Conservation (phyloP, 2,329 filamentous ascomycete species). For the Lasiodiplodia sp. region DNA sequence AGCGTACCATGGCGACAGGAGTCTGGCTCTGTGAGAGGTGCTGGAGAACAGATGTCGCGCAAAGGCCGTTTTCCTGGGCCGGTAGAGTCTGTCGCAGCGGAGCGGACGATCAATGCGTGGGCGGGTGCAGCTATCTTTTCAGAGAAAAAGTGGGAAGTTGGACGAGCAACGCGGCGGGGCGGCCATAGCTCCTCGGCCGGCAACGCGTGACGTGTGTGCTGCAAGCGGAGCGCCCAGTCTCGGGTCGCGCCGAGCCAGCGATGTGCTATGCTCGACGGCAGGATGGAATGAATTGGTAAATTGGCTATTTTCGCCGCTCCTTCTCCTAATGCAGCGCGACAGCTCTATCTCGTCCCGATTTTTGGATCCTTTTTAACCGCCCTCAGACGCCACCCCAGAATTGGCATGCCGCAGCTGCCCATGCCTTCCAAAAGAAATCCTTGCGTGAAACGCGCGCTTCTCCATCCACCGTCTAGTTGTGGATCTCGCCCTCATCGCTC, state of each 20-base stretch:
- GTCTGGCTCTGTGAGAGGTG: background rate
- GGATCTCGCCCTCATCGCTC: conserved; percentile 82
- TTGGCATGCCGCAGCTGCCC: background rate
- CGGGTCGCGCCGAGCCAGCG: conserved; percentile 14
- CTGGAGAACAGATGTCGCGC: background rate
- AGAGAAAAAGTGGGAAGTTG: conserved; percentile 24
- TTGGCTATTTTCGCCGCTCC: conserved; percentile 16
- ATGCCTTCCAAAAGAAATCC: no score
- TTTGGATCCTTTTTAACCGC: conserved; percentile 17
- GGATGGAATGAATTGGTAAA: conserved; percentile 7
- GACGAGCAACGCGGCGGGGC: conserved; percentile 8
- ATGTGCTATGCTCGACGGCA: background rate
- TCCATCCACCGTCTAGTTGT: conserved; percentile 1
- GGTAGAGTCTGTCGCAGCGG: background rate
- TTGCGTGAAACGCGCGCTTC: background rate
- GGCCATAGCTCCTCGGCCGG: conserved; percentile 30
- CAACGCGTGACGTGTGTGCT: conserved; percentile 20
- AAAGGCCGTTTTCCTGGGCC: background rate
- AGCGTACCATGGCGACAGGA: conserved; percentile 45
- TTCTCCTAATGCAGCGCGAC: background rate
- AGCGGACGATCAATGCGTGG: conserved; percentile 15
- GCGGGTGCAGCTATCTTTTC: conserved; percentile 3
- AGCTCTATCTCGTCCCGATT: conserved; percentile 22
- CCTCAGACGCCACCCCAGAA: background rate
- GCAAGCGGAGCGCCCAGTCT: conserved; percentile 7